phyloP scores from a whole-genome alignment of 2,329 filamentous ascomycete species.

The Botrytis medusae region DNA sequence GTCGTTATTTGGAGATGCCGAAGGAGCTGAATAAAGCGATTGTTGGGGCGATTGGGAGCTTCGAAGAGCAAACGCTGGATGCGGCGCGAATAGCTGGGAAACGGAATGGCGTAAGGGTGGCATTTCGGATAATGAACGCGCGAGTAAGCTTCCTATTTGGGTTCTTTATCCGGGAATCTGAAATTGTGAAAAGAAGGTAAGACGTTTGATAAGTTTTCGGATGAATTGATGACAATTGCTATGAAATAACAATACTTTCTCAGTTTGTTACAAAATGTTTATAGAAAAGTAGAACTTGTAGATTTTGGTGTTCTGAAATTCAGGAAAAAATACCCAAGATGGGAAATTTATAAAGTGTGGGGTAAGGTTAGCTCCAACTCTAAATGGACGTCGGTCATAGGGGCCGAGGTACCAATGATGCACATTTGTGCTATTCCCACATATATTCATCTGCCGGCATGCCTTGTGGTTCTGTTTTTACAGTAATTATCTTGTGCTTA shows the following conservation, averaged over 20 bases:
- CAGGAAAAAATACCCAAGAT: neutral
- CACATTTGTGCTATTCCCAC: neutral
- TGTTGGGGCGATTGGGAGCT: neutral
- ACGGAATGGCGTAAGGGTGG: slow-evolving; percentile 26
- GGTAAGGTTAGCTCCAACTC: slow-evolving; percentile 19
- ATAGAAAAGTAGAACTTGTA: neutral
- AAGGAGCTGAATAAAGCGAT: neutral
- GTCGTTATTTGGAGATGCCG: neutral
- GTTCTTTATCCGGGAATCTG: neutral
- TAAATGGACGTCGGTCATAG: slow-evolving; percentile 16
- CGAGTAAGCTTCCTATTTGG: neutral
- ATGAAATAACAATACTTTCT: neutral
- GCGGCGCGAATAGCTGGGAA: slow-evolving; percentile 30
- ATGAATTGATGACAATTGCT: neutral
- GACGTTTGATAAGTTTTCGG: neutral
- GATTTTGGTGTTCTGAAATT: neutral
- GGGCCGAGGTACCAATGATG: neutral
- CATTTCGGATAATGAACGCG: neutral
- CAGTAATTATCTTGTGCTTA: neutral
- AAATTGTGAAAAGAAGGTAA: neutral
- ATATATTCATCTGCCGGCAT: neutral
- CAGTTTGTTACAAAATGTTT: neutral
- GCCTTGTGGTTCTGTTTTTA: neutral
- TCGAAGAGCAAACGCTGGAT: slow-evolving; percentile 17
- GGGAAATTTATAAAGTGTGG: slow-evolving; percentile 21